A percentile compares a stretch with the other conserved stretches of the same genome.
Evolutionary conservation across 495 filamentous ascomycete species (phyloP).

Genomic region (Tuber brumale): DNA sequence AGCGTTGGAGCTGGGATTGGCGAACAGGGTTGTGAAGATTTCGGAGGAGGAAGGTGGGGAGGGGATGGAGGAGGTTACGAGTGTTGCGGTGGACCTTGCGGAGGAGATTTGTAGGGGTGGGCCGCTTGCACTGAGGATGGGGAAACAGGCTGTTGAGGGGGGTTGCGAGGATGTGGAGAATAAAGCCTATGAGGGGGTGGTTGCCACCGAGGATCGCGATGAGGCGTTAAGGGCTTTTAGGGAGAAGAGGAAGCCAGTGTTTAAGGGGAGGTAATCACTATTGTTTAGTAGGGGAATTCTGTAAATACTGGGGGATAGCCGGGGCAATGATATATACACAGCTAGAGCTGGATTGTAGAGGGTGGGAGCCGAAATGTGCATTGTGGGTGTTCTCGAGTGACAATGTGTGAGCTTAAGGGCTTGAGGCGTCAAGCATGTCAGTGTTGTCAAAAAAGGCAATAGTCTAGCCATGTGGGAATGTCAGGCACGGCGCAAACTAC

Average conservation of each 20-base stretch:
- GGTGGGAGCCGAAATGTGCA: background rate
- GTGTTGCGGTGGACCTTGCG: conserved; percentile 70
- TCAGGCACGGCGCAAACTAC: background rate
- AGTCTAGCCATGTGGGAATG: background rate
- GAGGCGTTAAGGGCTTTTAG: conserved; percentile 81
- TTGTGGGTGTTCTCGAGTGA: background rate
- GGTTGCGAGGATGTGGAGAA: conserved; percentile 64
- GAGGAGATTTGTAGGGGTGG: conserved; percentile 78
- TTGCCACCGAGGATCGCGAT: conserved; percentile 73
- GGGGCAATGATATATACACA: background rate
- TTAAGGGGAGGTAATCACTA: conserved; percentile 53
- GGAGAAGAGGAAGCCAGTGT: conserved; percentile 84
- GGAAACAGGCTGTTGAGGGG: conserved; percentile 59
- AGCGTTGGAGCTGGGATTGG: conserved; percentile 76
- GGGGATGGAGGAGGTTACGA: conserved; percentile 59
- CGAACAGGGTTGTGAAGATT: conserved; percentile 74
- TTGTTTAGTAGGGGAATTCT: background rate
- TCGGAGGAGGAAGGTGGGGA: conserved; percentile 44
- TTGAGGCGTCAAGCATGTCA: background rate
- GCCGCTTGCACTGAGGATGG: conserved; percentile 69
- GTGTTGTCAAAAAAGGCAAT: background rate
- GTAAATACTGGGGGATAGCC: background rate
- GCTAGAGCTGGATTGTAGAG: background rate
- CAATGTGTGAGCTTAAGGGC: background rate
- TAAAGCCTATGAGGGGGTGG: conserved; percentile 67